These are phyloP conservation scores for Dactylis glomerata DNA, from an alignment of 176 grass and related monocot species.

Conservation along the genomic window DNA sequence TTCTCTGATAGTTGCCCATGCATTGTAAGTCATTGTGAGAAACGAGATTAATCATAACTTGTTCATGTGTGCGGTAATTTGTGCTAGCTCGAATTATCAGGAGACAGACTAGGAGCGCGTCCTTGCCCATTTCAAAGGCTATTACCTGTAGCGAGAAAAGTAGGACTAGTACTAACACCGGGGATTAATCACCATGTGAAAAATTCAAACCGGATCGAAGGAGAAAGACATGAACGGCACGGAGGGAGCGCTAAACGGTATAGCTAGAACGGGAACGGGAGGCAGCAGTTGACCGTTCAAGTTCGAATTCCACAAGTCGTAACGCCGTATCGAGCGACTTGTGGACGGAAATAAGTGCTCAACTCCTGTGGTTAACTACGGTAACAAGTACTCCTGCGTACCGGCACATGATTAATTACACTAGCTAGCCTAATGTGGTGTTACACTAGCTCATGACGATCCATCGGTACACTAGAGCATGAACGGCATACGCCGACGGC, in stretches of 20 bases:
- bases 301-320: background rate
- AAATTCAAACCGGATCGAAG: background rate
- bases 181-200: background rate
- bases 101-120: background rate
- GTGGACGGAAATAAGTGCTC: background rate
- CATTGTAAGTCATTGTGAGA: background rate
- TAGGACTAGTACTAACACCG: background rate
- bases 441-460: too few species aligned
- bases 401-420: background rate
- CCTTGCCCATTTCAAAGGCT: background rate
- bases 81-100: background rate
- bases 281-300: background rate
- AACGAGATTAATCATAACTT: background rate
- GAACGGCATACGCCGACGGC: too few species aligned
- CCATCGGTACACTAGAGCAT: too few species aligned
- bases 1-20: background rate
- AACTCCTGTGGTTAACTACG: background rate
- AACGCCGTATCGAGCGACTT: background rate
- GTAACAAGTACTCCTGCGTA: background rate
- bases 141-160: background rate
- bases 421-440: too few species aligned
- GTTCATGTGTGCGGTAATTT: background rate
- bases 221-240: background rate
- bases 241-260: background rate
- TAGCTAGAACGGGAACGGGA: background rate